Conservation (phyloP, 2,329 filamentous ascomycete genomes). For the Cladosporium sp. region DNA sequence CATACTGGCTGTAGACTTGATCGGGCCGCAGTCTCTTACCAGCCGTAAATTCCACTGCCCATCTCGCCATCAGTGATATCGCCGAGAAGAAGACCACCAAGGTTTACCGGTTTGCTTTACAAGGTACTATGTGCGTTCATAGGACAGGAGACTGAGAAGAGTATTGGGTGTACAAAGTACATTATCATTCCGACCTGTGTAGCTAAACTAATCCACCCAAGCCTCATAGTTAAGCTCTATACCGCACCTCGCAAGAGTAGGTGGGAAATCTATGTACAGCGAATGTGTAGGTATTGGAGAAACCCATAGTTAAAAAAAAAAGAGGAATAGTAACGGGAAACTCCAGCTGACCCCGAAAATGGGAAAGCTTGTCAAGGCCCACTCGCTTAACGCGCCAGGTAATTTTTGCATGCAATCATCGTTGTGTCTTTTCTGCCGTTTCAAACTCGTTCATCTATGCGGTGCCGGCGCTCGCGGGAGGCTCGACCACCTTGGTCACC, state of each 20-base stretch:
- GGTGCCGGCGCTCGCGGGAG: constrained; percentile 77
- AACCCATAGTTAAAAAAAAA: not conserved
- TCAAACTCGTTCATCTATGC: constrained; percentile 48
- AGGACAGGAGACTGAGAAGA: too few relatives aligned
- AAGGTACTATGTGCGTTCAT: not conserved
- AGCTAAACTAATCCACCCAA: not conserved
- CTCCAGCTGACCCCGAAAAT: too few relatives aligned
- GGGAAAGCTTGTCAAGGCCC: not conserved
- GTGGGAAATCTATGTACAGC: constrained; percentile 1
- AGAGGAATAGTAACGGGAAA: not conserved
- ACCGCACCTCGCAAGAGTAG: not conserved
- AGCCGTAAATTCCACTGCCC: too few relatives aligned
- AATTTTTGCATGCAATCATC: constrained; percentile 6
- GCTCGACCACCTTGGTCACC: constrained; percentile 76
- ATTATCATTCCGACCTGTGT: constrained; percentile 6
- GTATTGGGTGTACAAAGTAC: constrained; percentile 6
- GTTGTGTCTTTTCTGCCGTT: not conserved
- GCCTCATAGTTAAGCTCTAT: not conserved
- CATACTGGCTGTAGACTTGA: too few relatives aligned
- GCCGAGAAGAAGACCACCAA: too few relatives aligned
- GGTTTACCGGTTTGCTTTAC: too few relatives aligned
- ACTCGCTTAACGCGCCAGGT: constrained; percentile 12
- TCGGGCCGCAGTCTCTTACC: too few relatives aligned
- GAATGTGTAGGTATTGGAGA: constrained; percentile 1
- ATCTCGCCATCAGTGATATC: too few relatives aligned